Evolutionary conservation across 176 grass and related monocot species (phyloP), one percentile per base, ranked within the genome.

Genomic region (Oryza glumipatula): DNA sequence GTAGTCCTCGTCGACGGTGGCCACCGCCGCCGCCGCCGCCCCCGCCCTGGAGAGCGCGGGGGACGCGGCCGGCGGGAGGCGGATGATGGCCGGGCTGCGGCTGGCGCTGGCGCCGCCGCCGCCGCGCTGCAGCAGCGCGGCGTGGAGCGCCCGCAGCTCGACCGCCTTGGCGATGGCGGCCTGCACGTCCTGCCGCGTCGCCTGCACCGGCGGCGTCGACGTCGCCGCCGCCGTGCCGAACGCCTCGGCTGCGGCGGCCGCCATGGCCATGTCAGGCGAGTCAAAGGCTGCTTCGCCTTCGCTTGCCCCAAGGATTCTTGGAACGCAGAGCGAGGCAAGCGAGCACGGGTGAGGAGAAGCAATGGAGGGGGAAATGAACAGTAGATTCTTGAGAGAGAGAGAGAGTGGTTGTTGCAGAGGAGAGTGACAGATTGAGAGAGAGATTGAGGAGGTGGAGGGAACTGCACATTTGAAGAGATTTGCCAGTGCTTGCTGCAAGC

Each of bases 101-200:
- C 48, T 30, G 63, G 87, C 77, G 26, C 78, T 49, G 72, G 77
- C 77, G 0, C 30, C 28, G 26, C 10, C 76, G 24, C 67, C 76
- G 68, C 68, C 83, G 48, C 75, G 88, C 84, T 92, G 91, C 49
- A 94, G 86, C 65, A 99, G 93, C 26, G 93, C 83, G 21, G 96
- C 96, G 70, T 99, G 93, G 35, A 99, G 80, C 30, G 87, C 90
- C 51, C 96, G 92, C 52, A 99, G 87, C 89, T 99, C 96, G 39
- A 92, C 91, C 17, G 91, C 91, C 82, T 99, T 96, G 88, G 96
- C 84, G 48, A 94, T 92, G 77, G 93, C 93, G 41, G 78, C 83
- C 68, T 91, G 89, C 68, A 98, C 76, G 67, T 92, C 93, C 38
- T 88, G 82, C 65, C 68, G 84, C 19, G 35, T 66, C 23, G 88